Evolutionary conservation across 495 filamentous ascomycete species (phyloP).

Genomic region (Baudoinia panamericana): DNA sequence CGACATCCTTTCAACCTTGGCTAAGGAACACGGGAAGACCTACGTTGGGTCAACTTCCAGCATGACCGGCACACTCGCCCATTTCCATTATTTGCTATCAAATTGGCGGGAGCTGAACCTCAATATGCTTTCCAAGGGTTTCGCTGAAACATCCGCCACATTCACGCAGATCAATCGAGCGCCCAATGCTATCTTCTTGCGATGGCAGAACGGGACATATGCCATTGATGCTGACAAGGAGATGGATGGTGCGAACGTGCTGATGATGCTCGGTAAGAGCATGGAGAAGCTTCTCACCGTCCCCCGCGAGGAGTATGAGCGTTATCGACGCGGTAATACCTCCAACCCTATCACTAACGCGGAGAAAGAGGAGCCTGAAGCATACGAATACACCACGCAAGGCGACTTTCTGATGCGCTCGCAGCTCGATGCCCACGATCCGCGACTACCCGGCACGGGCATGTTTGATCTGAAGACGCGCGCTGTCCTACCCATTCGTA

Average conservation of each 20-base stretch:
- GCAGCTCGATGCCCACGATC: constrained; percentile 85
- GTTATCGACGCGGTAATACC: constrained; percentile 55
- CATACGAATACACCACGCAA: constrained; percentile 75
- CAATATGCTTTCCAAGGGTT: constrained; percentile 48
- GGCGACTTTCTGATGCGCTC: constrained; percentile 94
- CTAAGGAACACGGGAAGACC: constrained; percentile 53
- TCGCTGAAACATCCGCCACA: constrained; percentile 36
- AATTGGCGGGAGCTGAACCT: constrained; percentile 61
- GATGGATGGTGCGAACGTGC: constrained; percentile 69
- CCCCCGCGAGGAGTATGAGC: constrained; percentile 66
- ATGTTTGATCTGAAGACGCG: constrained; percentile 97
- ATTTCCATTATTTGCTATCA: constrained; percentile 89
- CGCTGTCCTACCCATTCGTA: constrained; percentile 79
- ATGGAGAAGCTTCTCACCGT: constrained; percentile 95
- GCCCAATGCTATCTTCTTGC: constrained; percentile 70
- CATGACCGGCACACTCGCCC: constrained; percentile 75
- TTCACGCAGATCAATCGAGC: constrained; percentile 60
- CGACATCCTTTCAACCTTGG: constrained; percentile 48
- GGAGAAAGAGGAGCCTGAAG: constrained; percentile 46
- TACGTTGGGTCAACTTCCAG: constrained; percentile 93
- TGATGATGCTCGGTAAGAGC: constrained; percentile 81
- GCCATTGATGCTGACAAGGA: constrained; percentile 98
- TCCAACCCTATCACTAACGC: constrained; percentile 51
- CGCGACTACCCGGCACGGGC: constrained; percentile 73
- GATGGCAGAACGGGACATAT: constrained; percentile 62